These are phyloP conservation scores for Raphanus sativus DNA, from an alignment of 345 rosid genomes.

Conservation along the genomic window DNA sequence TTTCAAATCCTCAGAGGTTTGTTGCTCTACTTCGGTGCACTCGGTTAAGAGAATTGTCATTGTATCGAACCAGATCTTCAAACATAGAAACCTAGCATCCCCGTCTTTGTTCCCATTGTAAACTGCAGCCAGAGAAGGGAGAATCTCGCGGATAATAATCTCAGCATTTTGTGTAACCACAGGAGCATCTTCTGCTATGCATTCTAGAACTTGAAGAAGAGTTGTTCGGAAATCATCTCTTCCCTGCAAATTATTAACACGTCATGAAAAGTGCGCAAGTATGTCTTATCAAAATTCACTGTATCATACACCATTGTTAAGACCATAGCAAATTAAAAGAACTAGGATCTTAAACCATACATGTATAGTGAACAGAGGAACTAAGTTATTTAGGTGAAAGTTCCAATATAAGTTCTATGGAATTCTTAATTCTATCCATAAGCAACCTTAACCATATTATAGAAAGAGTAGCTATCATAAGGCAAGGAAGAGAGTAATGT, in stretches of 20 bases:
- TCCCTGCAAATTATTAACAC: conserved; percentile 51
- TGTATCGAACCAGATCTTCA: conserved; percentile 83
- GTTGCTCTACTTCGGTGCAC: conserved; percentile 50
- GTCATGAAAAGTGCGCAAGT: conserved; percentile 1
- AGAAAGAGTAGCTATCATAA: not conserved
- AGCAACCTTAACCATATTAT: not conserved
- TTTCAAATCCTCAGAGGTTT: conserved; percentile 58
- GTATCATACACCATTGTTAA: not conserved
- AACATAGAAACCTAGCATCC: conserved; percentile 86
- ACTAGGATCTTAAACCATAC: not conserved
- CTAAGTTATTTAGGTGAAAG: not conserved
- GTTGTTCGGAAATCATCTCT: conserved; percentile 95
- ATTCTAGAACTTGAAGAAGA: conserved; percentile 78
- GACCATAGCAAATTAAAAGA: not conserved
- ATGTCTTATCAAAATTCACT: not conserved
- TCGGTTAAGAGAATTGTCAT: conserved; percentile 72
- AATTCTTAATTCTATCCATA: not conserved
- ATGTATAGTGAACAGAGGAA: not conserved
- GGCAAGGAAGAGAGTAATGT: not conserved
- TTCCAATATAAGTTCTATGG: not conserved
- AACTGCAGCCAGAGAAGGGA: conserved; percentile 72
- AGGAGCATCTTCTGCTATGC: conserved; percentile 68
- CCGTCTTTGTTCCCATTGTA: conserved; percentile 95
- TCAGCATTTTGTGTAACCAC: conserved; percentile 56
- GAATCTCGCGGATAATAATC: conserved; percentile 59